These are phyloP conservation scores for Lippia alba DNA, from an alignment of 305 asterid species.

Conservation along the genomic window DNA sequence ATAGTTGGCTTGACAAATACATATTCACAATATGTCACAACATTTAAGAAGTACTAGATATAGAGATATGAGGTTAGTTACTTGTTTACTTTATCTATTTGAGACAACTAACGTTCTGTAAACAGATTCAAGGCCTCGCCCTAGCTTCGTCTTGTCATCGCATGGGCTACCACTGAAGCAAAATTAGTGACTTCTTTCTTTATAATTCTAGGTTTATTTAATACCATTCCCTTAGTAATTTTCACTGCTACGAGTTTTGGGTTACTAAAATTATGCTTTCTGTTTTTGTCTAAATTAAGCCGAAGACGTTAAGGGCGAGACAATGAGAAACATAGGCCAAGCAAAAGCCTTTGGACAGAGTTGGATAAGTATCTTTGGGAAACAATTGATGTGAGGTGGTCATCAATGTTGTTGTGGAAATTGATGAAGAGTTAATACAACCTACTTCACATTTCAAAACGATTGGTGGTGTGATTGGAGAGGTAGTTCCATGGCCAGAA, in stretches of 20 bases:
- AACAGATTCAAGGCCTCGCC: slow-evolving; percentile 85
- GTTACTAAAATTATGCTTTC: slow-evolving; percentile 28
- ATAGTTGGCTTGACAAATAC: no score
- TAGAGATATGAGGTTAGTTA: no score
- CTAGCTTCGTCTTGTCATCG: slow-evolving; percentile 83
- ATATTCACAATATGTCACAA: no score
- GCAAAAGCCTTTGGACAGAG: slow-evolving; percentile 67
- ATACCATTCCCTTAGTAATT: slow-evolving; percentile 20
- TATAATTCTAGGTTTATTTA: slow-evolving; percentile 63
- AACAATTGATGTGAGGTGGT: no score
- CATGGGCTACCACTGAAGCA: slow-evolving; percentile 98
- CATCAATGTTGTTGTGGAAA: no score
- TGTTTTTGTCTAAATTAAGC: slow-evolving; percentile 43
- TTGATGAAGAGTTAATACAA: no score
- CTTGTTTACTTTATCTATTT: slow-evolving; percentile 22
- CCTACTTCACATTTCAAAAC: no score
- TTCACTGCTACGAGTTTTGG: neutral
- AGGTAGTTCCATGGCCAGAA: no score
- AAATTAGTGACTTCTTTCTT: slow-evolving; percentile 87
- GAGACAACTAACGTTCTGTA: slow-evolving; percentile 33
- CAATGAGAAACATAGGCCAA: slow-evolving; percentile 56
- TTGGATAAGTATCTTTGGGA: no score
- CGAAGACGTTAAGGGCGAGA: slow-evolving; percentile 60
- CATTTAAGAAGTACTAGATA: no score
- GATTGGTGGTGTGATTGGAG: no score